Evolutionary conservation across 768 basidiomycete species (phyloP).

Genomic region (Russula abietina): DNA sequence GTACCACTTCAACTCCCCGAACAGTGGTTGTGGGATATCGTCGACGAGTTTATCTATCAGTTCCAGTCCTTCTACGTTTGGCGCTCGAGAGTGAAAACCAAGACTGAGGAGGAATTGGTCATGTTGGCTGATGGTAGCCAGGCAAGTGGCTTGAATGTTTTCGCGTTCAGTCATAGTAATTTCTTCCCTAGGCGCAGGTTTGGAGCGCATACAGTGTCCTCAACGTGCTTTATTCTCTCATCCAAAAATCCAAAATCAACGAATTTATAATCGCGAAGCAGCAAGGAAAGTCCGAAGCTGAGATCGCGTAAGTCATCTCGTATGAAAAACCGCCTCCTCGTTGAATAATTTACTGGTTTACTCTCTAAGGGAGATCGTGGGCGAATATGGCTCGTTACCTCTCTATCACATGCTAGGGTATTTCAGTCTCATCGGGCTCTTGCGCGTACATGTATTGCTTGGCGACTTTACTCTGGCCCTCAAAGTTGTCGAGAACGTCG

Average conservation of each 20-base stretch:
- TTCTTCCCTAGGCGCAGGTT: conserved; percentile 43
- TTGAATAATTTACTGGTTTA: not conserved
- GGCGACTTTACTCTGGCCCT: conserved; percentile 94
- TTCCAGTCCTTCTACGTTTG: conserved; percentile 95
- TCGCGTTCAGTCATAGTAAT: not conserved
- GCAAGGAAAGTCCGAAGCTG: conserved; percentile 72
- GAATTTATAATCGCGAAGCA: conserved; percentile 84
- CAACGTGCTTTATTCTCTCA: conserved; percentile 96
- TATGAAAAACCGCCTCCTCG: not conserved
- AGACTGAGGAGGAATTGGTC: conserved; percentile 83
- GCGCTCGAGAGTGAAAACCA: conserved; percentile 76
- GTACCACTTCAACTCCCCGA: conserved; percentile 91
- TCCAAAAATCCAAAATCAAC: conserved; percentile 94
- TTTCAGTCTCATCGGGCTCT: conserved; percentile 91
- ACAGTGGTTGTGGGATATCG: conserved; percentile 98
- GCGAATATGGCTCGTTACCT: conserved; percentile 86
- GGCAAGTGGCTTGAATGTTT: conserved; percentile 28
- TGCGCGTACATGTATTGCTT: conserved; percentile 92
- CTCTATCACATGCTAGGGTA: conserved; percentile 95
- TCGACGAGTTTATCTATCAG: conserved; percentile 97
- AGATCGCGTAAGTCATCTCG: conserved; percentile 61
- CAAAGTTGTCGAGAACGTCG: conserved; percentile 91
- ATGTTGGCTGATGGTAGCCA: conserved; percentile 75
- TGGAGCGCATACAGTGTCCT: conserved; percentile 99
- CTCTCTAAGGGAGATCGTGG: conserved; percentile 62